Percentiles rank a stretch among this genome's conserved stretches.
phyloP scores from a whole-genome alignment of 2,329 filamentous ascomycete genomes.

The Fusarium dimerum region DNA sequence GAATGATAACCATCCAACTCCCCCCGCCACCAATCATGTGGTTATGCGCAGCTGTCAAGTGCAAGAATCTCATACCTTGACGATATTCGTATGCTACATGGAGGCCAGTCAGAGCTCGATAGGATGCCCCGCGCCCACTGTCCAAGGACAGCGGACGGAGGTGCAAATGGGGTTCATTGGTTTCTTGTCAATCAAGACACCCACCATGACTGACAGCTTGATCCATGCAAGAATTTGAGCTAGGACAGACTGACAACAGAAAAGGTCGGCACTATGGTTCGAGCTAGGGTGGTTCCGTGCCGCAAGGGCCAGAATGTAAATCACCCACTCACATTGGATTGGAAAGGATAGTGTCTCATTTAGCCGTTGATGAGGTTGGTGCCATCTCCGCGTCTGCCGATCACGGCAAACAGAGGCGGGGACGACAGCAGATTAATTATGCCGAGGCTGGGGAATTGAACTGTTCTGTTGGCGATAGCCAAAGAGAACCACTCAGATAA shows the following conservation, averaged over 20 bases:
- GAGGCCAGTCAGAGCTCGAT: too few species aligned
- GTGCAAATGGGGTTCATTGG: background rate
- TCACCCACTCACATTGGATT: constrained; percentile 8
- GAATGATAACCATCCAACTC: background rate
- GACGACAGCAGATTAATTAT: constrained; percentile 22
- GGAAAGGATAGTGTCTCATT: constrained; percentile 23
- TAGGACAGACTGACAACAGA: background rate
- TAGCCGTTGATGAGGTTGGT: constrained; percentile 19
- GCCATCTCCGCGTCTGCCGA: constrained; percentile 22
- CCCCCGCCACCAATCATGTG: background rate
- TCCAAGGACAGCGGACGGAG: background rate
- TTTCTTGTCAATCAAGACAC: background rate
- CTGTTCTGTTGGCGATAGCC: constrained; percentile 13
- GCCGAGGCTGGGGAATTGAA: constrained; percentile 14
- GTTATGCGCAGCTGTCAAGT: background rate
- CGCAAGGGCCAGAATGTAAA: constrained; percentile 15
- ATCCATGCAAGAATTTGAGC: background rate
- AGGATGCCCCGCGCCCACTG: too few species aligned
- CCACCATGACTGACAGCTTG: background rate
- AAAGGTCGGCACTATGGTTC: constrained; percentile 5
- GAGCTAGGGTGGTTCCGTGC: constrained; percentile 12
- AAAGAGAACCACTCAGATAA: constrained; percentile 17
- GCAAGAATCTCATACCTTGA: background rate
- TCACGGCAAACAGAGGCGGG: constrained; percentile 18
- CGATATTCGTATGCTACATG: too few species aligned